Evolutionary conservation across 345 rosid species (phyloP).

Genomic region (Eutrema japonicum): DNA sequence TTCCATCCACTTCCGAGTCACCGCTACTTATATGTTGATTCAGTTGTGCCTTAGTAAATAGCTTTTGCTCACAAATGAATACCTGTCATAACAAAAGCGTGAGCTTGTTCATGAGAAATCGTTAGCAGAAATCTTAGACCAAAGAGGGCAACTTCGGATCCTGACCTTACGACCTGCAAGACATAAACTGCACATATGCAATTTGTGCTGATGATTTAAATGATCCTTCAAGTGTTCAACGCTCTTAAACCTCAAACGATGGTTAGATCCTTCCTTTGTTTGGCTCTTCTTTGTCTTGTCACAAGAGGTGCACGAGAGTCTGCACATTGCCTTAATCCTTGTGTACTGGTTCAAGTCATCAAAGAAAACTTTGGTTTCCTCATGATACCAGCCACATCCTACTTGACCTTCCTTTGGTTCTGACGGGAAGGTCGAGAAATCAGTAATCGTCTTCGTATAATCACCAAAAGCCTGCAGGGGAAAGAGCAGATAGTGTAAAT

Average conservation of each 20-base stretch:
- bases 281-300: conserved; percentile 52
- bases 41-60: conserved; percentile 72
- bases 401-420: conserved; percentile 77
- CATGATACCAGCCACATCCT: conserved; percentile 80
- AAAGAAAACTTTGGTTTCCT: conserved; percentile 73
- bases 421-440: conserved; percentile 72
- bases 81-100: conserved; percentile 51
- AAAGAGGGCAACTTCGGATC: not conserved
- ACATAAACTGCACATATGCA: conserved; percentile 86
- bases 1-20: conserved; percentile 91
- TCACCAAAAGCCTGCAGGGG: conserved; percentile 73
- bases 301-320: conserved; percentile 76
- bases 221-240: conserved; percentile 85
- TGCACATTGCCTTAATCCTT: conserved; percentile 90
- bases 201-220: conserved; percentile 66
- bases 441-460: conserved; percentile 66
- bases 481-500: not conserved
- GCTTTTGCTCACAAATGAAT: conserved; percentile 89
- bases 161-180: conserved; percentile 89
- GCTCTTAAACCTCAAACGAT: conserved; percentile 62
- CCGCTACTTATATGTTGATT: conserved; percentile 79
- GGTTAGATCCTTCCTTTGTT: conserved; percentile 50
- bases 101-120: not conserved
- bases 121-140: not conserved
- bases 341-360: conserved; percentile 80